phyloP scores from a whole-genome alignment of 2,329 filamentous ascomycete genomes.

The Celoporthe dispersa region DNA sequence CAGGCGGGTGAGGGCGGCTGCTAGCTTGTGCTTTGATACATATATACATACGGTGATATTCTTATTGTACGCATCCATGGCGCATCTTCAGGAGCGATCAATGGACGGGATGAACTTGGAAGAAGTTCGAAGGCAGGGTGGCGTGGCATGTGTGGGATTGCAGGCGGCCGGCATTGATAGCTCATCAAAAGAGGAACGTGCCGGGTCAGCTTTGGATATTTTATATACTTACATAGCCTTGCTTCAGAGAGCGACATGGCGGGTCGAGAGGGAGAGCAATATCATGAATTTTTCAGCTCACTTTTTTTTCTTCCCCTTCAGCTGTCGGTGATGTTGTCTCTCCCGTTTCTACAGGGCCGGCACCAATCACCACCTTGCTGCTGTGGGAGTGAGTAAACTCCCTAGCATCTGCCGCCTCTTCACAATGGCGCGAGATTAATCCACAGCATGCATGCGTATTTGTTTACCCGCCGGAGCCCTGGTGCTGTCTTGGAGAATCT shows the following conservation, averaged over 20 bases:
- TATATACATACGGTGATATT: too few species aligned
- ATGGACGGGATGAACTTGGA: neutral
- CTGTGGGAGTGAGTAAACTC: too few species aligned
- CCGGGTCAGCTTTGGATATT: constrained; percentile 12
- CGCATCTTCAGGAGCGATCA: neutral
- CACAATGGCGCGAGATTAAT: neutral
- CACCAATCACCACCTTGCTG: too few species aligned
- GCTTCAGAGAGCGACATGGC: too few species aligned
- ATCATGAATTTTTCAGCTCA: constrained; percentile 11
- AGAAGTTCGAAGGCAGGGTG: neutral
- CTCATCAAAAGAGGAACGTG: constrained; percentile 29
- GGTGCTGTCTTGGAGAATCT: too few species aligned
- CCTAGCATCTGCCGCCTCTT: neutral
- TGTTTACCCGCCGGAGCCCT: neutral
- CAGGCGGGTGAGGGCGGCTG: neutral
- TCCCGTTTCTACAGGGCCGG: too few species aligned
- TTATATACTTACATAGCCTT: neutral
- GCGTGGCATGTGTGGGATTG: neutral
- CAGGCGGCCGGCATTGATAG: constrained; percentile 24
- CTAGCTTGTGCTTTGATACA: neutral
- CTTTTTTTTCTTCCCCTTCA: too few species aligned
- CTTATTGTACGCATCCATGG: constrained; percentile 3
- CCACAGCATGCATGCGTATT: neutral
- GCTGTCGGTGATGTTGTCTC: neutral
- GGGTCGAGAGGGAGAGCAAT: constrained; percentile 4